Evolutionary conservation across 176 grass and related monocot genomes (phyloP).

Genomic region (Hyparrhenia diplandra): DNA sequence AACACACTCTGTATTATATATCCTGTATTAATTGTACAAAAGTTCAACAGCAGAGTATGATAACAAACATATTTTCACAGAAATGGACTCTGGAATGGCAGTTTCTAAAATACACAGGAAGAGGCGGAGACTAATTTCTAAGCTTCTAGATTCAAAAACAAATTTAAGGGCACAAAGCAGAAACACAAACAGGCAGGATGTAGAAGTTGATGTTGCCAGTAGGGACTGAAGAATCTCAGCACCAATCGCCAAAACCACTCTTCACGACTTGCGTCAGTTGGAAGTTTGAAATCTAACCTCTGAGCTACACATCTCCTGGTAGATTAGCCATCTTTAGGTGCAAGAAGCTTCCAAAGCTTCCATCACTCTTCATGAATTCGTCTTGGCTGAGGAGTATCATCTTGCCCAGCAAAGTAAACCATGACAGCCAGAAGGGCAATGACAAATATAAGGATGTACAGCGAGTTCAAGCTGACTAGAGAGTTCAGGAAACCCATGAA

Average conservation of each 20-base stretch:
- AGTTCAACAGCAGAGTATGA: background rate
- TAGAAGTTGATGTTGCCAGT: background rate
- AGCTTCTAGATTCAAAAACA: slow-evolving; percentile 17
- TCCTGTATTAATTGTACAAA: slow-evolving; percentile 31
- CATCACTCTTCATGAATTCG: slow-evolving; percentile 43
- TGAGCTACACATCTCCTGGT: background rate
- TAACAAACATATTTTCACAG: slow-evolving; percentile 21
- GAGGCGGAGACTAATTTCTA: slow-evolving; percentile 7
- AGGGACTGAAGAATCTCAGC: slow-evolving; percentile 10
- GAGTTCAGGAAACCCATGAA: slow-evolving; percentile 81
- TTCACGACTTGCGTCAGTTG: slow-evolving; percentile 17
- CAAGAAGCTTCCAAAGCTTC: background rate
- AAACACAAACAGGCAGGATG: background rate
- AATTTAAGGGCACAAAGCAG: background rate
- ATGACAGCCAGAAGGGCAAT: slow-evolving; percentile 64
- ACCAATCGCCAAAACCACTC: slow-evolving; percentile 21
- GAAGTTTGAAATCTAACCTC: background rate
- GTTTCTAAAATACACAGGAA: slow-evolving; percentile 17
- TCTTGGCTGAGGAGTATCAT: slow-evolving; percentile 41
- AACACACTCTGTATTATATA: slow-evolving; percentile 8
- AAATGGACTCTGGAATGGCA: background rate
- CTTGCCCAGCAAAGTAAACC: slow-evolving; percentile 62
- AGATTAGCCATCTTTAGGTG: background rate
- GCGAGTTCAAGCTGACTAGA: slow-evolving; percentile 62
- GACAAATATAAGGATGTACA: slow-evolving; percentile 77